phyloP scores from a whole-genome alignment of 2,329 filamentous ascomycete species.

The Aureobasidium uvarum region DNA sequence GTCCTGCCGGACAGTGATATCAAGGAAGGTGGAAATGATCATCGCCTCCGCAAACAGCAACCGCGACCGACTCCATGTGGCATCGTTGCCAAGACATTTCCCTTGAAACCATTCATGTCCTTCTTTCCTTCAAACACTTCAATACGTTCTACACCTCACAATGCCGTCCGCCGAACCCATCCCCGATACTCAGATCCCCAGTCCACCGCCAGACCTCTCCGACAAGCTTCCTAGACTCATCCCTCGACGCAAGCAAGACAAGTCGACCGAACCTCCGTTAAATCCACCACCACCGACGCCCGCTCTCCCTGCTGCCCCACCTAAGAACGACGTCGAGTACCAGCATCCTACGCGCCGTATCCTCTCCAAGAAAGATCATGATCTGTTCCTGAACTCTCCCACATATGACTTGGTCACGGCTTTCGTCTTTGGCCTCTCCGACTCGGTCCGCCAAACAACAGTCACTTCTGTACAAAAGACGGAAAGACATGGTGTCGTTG shows the following conservation, averaged over 20 bases:
- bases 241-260: constrained; percentile 58
- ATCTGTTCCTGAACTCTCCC: constrained; percentile 73
- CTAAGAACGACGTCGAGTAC: constrained; percentile 56
- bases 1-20: neutral
- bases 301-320: constrained; percentile 65
- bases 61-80: neutral
- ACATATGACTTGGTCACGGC: constrained; percentile 73
- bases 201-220: constrained; percentile 49
- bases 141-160: neutral
- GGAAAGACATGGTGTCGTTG: constrained; percentile 60
- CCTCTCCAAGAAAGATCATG: constrained; percentile 74
- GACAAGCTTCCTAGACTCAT: constrained; percentile 65
- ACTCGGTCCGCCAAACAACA: constrained; percentile 70
- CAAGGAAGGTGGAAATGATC: neutral
- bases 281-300: constrained; percentile 73
- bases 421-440: constrained; percentile 84
- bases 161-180: constrained; percentile 71
- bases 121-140: neutral
- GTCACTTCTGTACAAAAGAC: constrained; percentile 58
- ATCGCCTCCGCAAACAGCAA: constrained; percentile 1
- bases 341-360: constrained; percentile 72
- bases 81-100: constrained; percentile 10
- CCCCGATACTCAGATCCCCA: constrained; percentile 63
- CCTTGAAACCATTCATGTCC: constrained; percentile 6
- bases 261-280: constrained; percentile 41